These are phyloP conservation scores for Tetrapisispora fleetii DNA, from an alignment of 805 yeast species.

Conservation along the genomic window DNA sequence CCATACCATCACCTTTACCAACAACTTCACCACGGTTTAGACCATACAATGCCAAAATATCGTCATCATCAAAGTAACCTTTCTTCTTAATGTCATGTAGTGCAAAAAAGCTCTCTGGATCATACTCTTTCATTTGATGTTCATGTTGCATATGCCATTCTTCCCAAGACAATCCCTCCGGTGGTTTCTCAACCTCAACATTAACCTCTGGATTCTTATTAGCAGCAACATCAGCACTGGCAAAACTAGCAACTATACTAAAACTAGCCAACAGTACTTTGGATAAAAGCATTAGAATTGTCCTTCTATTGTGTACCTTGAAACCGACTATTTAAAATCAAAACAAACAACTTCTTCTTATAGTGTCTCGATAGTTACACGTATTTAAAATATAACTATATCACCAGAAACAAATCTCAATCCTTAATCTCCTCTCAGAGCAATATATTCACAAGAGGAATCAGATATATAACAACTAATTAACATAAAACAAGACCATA, in stretches of 20 bases:
- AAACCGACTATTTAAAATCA: too few species aligned
- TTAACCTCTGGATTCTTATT: conserved; percentile 17
- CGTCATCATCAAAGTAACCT: conserved; percentile 47
- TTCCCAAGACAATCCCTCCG: conserved; percentile 58
- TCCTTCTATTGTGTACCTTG: too few species aligned
- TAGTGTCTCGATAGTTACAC: too few species aligned
- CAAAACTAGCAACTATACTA: not conserved
- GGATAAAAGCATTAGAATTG: not conserved
- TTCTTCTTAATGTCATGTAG: conserved; percentile 63
- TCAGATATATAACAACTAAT: too few species aligned
- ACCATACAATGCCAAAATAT: conserved; percentile 77
- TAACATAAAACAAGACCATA: too few species aligned
- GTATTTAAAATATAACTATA: too few species aligned
- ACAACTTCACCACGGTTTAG: conserved; percentile 58
- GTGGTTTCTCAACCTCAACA: conserved; percentile 34
- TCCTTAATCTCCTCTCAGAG: too few species aligned
- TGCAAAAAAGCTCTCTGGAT: conserved; percentile 65
- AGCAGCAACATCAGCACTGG: conserved; percentile 2
- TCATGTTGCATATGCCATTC: conserved; percentile 87
- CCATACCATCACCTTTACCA: conserved; percentile 88
- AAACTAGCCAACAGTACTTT: not conserved
- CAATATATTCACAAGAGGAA: too few species aligned
- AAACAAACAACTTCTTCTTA: too few species aligned
- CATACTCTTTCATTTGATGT: conserved; percentile 68
- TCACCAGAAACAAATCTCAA: too few species aligned